Conservation (phyloP, 2,329 filamentous ascomycete species). For the Chaetomium sp. region DNA sequence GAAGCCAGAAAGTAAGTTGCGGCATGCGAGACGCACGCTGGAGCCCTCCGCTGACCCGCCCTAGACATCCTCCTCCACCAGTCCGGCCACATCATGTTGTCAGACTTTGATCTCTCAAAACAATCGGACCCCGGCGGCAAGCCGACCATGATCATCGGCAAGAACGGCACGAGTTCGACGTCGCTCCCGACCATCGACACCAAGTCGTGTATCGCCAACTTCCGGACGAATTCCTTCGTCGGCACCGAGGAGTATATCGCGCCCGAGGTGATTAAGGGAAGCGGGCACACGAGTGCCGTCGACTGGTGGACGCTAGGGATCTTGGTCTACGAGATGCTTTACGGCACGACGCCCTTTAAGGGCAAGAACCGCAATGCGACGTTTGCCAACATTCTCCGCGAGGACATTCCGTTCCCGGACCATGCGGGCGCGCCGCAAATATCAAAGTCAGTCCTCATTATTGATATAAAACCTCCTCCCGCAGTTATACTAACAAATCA, state of each 20-base stretch:
- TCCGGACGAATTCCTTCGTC: slow-evolving; percentile 97
- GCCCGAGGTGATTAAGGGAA: slow-evolving; percentile 97
- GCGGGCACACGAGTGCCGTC: slow-evolving; percentile 95
- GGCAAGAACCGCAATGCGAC: slow-evolving; percentile 98
- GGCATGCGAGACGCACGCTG: background rate
- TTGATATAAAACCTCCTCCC: slow-evolving; percentile 5
- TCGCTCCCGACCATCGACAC: slow-evolving; percentile 97
- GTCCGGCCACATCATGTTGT: slow-evolving; percentile 99
- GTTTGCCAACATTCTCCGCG: slow-evolving; percentile 93
- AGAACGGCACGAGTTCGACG: slow-evolving; percentile 81
- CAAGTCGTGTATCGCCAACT: slow-evolving; percentile 96
- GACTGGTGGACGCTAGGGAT: slow-evolving; percentile 99
- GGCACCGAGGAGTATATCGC: slow-evolving; percentile 99
- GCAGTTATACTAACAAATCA: background rate
- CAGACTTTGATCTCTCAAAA: slow-evolving; percentile 97
- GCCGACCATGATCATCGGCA: slow-evolving; percentile 95
- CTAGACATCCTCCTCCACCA: slow-evolving; percentile 95
- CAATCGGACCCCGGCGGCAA: slow-evolving; percentile 95
- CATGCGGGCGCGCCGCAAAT: slow-evolving; percentile 80
- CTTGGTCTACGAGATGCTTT: slow-evolving; percentile 97
- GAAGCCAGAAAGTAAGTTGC: slow-evolving; percentile 88
- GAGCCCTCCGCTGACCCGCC: slow-evolving; percentile 41
- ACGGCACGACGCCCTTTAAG: slow-evolving; percentile 98
- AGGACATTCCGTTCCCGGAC: slow-evolving; percentile 95
- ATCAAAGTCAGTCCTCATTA: slow-evolving; percentile 76